Base-by-base conservation (phyloP, 2,329 filamentous ascomycete genomes). In the Diaporthe sp. region DNA sequence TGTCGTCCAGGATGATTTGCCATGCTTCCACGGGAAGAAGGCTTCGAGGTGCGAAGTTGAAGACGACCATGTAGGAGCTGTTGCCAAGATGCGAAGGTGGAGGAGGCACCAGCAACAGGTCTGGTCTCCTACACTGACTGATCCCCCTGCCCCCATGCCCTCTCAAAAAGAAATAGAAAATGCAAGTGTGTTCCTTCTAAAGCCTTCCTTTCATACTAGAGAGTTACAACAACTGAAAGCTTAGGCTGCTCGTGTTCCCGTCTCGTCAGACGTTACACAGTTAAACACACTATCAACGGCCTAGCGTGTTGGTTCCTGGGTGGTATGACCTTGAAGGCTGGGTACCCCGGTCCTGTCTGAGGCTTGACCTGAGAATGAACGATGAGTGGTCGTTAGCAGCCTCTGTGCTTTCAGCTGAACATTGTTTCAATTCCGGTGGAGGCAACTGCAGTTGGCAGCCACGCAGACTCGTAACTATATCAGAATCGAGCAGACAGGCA, bases 281-380 rank as follows among this genome's bases (percentile, higher is more conserved):
- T 58, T n/a, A 37, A 17, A 34, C 15, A 17, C 44, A 49, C 44
- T 44, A 39, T 13, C 7, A 6, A 5, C n/a, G n/a, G 34, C 57
- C 57, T 39, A 39, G 57, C n/a, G 34, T 37, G 58, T 4, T 46
- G 44, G 44, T 67, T 51, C 62, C 62, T 68, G 62, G 44, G 62
- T 68, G 62, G 62, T 51, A 39, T 53, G 62, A 68, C 62, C 62
- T 22, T 68, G 46, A 31, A 39, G 46, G 65, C 65, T 53, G 28
- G 46, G 65, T 17, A 28, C 62, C 62, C 42, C 22, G 6, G 62
- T 68, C 28, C 44, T 51, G 28, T 25, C 19, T 15, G 10, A 31
- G 39, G 60, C 39, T 31, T 62, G 60, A 44, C 39, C 60, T 31
- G 39, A 31, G 25, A 28, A 25, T 31, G 60, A 19, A 28, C 15